These are phyloP conservation scores for Phytophthora capsici DNA, from an alignment of 352 stramenopile species.

Conservation along the genomic window DNA sequence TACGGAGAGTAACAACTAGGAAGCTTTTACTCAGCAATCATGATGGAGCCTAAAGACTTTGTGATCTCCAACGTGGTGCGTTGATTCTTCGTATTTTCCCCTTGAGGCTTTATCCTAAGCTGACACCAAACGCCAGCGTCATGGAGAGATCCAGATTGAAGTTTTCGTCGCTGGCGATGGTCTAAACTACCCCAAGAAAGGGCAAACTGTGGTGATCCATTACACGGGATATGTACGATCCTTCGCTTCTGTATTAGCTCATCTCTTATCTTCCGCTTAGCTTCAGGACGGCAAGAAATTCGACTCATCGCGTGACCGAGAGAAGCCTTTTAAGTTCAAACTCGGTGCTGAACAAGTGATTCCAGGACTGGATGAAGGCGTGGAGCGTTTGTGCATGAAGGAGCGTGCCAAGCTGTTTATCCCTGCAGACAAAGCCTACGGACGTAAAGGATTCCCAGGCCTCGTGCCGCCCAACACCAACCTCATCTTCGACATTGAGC, in stretches of 20 bases:
- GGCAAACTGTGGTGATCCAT: constrained; percentile 87
- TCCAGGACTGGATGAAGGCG: constrained; percentile 83
- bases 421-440: constrained; percentile 87
- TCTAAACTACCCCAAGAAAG: constrained; percentile 90
- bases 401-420: constrained; percentile 89
- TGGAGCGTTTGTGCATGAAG: constrained; percentile 85
- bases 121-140: constrained; percentile 41
- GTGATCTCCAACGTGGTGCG: constrained; percentile 57
- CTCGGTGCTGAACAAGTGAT: constrained; percentile 91
- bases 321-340: constrained; percentile 92
- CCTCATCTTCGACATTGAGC: constrained; percentile 93
- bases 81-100: background rate
- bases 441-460: constrained; percentile 81
- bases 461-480: constrained; percentile 93
- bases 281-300: constrained; percentile 81
- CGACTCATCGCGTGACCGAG: constrained; percentile 73
- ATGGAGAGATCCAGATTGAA: constrained; percentile 85
- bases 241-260: background rate
- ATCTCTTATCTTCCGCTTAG: constrained; percentile 27
- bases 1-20: background rate
- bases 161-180: constrained; percentile 91
- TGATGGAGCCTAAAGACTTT: constrained; percentile 72
- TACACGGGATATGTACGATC: constrained; percentile 87
- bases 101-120: background rate
- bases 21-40: background rate